Evolutionary conservation across 108 stramenopile genomes (phyloP).

Genomic region (Skeletonema menzelii): DNA sequence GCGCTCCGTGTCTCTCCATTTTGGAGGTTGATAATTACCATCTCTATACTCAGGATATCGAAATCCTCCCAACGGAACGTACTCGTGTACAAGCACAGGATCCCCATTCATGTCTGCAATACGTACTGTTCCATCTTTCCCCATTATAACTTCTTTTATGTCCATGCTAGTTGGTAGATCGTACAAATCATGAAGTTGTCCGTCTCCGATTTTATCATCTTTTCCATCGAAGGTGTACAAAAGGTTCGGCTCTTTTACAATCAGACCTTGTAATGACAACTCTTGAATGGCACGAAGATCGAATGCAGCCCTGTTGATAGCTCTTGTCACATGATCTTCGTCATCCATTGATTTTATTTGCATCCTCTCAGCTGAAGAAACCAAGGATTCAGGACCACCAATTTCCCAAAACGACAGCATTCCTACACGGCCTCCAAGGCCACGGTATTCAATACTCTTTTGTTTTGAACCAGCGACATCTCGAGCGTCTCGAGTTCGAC

Average conservation of each 20-base stretch:
- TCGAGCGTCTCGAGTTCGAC: constrained; percentile 9
- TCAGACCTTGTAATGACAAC: constrained; percentile 25
- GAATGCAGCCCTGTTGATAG: constrained; percentile 22
- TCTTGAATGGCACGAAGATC: constrained; percentile 30
- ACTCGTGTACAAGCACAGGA: constrained; percentile 15
- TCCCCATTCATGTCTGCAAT: constrained; percentile 6
- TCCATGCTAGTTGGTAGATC: not conserved
- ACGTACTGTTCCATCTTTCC: constrained; percentile 13
- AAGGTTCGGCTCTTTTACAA: constrained; percentile 29
- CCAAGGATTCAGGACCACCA: constrained; percentile 9
- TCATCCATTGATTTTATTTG: constrained; percentile 22
- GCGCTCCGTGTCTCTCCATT: constrained; percentile 21
- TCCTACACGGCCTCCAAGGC: constrained; percentile 29
- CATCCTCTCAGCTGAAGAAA: constrained; percentile 19
- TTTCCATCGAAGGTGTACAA: constrained; percentile 41
- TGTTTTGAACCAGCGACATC: not conserved
- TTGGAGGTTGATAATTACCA: constrained; percentile 22
- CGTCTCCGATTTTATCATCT: not conserved
- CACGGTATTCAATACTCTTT: constrained; percentile 5
- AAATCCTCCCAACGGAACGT: constrained; percentile 49
- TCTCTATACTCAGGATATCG: constrained; percentile 66
- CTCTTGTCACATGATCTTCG: constrained; percentile 38
- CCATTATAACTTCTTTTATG: constrained; percentile 19
- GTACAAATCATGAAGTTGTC: constrained; percentile 3
- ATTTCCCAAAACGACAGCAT: constrained; percentile 47